Conservation (phyloP, 352 stramenopile species). For the Globisporangium takayamanum region DNA sequence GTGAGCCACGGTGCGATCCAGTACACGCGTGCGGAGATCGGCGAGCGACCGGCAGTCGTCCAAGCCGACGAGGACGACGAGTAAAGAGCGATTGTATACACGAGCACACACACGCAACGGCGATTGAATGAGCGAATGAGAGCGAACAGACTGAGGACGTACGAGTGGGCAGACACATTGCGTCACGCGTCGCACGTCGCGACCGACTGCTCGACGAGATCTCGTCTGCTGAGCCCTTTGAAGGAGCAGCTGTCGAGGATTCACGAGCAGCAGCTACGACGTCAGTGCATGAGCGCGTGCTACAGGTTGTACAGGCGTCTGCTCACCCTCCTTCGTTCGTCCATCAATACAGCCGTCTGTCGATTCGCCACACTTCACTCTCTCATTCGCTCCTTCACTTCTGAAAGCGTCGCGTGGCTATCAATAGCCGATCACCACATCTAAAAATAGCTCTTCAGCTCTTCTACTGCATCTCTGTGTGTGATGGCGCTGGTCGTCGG, state of each 20-base stretch:
- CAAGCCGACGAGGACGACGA: slow-evolving; percentile 39
- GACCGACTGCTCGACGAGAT: background rate
- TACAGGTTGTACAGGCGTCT: too few relatives aligned
- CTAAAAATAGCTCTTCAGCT: too few relatives aligned
- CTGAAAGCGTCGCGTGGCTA: too few relatives aligned
- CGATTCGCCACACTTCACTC: too few relatives aligned
- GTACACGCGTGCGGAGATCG: slow-evolving; percentile 67
- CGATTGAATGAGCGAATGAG: background rate
- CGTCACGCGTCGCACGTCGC: background rate
- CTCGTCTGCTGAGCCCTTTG: background rate
- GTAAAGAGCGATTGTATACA: slow-evolving; percentile 16
- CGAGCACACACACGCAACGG: background rate
- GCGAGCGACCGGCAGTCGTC: slow-evolving; percentile 49
- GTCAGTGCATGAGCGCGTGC: too few relatives aligned
- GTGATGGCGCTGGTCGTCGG: too few relatives aligned
- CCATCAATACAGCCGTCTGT: too few relatives aligned
- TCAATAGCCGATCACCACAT: too few relatives aligned
- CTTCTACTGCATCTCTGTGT: too few relatives aligned
- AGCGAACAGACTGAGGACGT: background rate
- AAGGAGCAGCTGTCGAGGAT: background rate
- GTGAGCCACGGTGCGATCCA: slow-evolving; percentile 40
- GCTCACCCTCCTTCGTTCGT: background rate
- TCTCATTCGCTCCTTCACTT: too few relatives aligned
- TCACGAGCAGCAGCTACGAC: too few relatives aligned
- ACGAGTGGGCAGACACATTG: background rate